Evolutionary conservation across 2,329 filamentous ascomycete genomes (phyloP), one percentile per base, ranked within the genome.

Genomic region (Zopfia rhizophila): DNA sequence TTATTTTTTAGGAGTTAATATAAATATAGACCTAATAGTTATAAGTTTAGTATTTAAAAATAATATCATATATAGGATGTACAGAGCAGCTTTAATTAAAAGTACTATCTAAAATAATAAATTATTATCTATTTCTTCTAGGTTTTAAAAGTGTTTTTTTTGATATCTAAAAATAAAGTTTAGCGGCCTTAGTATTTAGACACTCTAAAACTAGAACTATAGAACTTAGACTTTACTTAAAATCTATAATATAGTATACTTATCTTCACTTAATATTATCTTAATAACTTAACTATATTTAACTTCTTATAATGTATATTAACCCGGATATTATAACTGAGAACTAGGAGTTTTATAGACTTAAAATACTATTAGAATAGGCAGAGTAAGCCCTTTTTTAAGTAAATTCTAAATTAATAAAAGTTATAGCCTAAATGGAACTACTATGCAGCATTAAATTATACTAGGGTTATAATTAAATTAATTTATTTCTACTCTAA

Each of bases 391-490:
- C 35, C 21, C 35, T 25, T 24, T 22, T 37, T n/a, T n/a, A 37
- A 37, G 33, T 16, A 18, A 37, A 37, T 38, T 38, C 36, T 18
- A 38, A 38, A 38, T 24, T 14, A 29, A 38, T 14, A 38, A 38
- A 28, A 24, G 13, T 24, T 29, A 38, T 38, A 38, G 22, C 36
- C 13, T 11, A 38, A 27, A 38, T 38, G 22, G 36, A 38, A 38
- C 36, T 38, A 38, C 36, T n/a, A 28, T 24, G 36, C 36, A 14
- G 36, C 33, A 22, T 37, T n/a, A 22, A 37, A 37, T 37, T 37
- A 14, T 22, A n/a, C n/a, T n/a, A n/a, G n/a, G n/a, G n/a, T n/a
- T n/a, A 22, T 37, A 22, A 37, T 37, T n/a, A 37, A 22, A 37
- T 37, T n/a, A 37, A 37, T 13, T 37, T 37, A 22, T 37, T 37